Percentiles rank a stretch among this genome's conserved stretches.
Evolutionary conservation across 495 filamentous ascomycete species (phyloP).

Genomic region (Clavariopsis aquatica): DNA sequence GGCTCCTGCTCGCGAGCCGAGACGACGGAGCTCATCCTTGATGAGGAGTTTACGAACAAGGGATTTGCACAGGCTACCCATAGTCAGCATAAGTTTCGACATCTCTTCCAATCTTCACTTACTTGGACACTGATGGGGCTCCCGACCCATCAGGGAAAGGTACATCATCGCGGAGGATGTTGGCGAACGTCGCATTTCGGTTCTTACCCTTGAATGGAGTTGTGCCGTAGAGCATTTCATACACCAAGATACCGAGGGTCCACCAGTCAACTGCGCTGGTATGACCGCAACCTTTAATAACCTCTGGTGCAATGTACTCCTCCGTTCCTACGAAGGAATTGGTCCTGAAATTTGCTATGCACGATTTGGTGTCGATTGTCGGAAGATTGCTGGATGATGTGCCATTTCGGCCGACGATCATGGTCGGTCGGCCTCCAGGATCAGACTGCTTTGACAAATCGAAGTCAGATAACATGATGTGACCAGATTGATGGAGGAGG

Average conservation of each 20-base stretch:
- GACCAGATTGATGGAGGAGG: constrained; percentile 93
- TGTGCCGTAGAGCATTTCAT: constrained; percentile 98
- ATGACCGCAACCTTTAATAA: constrained; percentile 97
- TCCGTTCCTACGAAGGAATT: constrained; percentile 99
- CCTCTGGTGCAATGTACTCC: constrained; percentile 97
- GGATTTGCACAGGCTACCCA: constrained; percentile 78
- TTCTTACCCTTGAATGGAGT: constrained; percentile 99
- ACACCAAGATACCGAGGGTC: constrained; percentile 95
- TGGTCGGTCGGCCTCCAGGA: constrained; percentile 90
- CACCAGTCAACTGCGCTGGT: constrained; percentile 99
- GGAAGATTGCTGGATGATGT: constrained; percentile 79
- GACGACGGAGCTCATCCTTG: constrained; percentile 93
- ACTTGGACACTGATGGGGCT: constrained; percentile 86
- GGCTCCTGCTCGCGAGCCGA: constrained; percentile 91
- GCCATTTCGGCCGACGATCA: constrained; percentile 89
- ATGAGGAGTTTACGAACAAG: constrained; percentile 95
- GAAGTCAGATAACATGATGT: constrained; percentile 99
- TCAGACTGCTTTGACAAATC: constrained; percentile 98
- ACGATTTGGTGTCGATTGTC: constrained; percentile 96
- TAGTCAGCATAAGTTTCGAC: constrained; percentile 30
- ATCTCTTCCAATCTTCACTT: constrained; percentile 45
- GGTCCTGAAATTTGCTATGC: constrained; percentile 96
- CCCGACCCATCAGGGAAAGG: constrained; percentile 88
- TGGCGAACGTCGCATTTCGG: constrained; percentile 95
- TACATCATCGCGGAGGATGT: constrained; percentile 93